These are phyloP conservation scores for Chaetomium sp. DNA, from an alignment of 2,329 filamentous ascomycete genomes.

Conservation along the genomic window DNA sequence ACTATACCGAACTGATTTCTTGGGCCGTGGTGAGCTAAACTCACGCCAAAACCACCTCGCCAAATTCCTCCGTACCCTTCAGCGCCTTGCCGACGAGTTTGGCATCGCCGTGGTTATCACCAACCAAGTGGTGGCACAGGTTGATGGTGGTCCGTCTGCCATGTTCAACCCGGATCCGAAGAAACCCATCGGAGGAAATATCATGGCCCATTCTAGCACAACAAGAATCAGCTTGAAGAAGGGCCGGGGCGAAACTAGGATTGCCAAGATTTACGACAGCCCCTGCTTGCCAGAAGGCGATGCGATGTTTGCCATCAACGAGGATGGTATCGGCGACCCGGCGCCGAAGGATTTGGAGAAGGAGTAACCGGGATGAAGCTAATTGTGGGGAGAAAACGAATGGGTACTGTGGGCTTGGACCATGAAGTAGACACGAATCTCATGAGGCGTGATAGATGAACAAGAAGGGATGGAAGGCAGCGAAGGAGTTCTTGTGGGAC, in stretches of 20 bases:
- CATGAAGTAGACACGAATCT: constrained; percentile 1
- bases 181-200: constrained; percentile 98
- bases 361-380: constrained; percentile 29
- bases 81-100: constrained; percentile 74
- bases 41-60: constrained; percentile 82
- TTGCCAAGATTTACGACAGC: constrained; percentile 99
- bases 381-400: background rate
- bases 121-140: constrained; percentile 97
- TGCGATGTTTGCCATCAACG: constrained; percentile 92
- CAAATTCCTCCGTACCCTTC: constrained; percentile 80
- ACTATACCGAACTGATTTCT: constrained; percentile 92
- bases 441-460: constrained; percentile 4
- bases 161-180: constrained; percentile 99
- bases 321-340: constrained; percentile 94
- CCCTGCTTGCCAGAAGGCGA: constrained; percentile 95
- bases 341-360: constrained; percentile 94
- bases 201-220: constrained; percentile 95
- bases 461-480: background rate
- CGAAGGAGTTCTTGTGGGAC: constrained; percentile 2
- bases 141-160: constrained; percentile 88
- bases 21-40: constrained; percentile 94
- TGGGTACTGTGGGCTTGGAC: background rate
- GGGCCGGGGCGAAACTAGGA: constrained; percentile 86
- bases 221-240: constrained; percentile 94
- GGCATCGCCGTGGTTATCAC: constrained; percentile 98